phyloP scores from a whole-genome alignment of 2,329 filamentous ascomycete species.

The Clarireedia paspali region DNA sequence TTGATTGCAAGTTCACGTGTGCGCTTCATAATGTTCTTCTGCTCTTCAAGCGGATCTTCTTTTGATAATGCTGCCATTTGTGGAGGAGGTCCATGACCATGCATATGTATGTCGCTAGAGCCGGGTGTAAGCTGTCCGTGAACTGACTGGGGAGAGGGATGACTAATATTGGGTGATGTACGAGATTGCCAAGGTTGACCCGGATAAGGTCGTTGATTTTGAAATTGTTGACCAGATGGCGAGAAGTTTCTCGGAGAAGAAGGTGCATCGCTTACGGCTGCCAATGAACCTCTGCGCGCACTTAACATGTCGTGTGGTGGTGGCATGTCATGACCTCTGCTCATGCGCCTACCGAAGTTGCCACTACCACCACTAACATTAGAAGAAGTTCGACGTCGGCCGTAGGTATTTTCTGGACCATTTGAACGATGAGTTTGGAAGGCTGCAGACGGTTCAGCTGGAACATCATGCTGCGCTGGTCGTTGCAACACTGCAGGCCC shows the following conservation, averaged over 20 bases:
- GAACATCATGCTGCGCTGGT: conserved; percentile 53
- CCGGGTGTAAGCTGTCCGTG: conserved; percentile 28
- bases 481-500: conserved; percentile 77
- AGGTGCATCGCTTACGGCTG: conserved; percentile 43
- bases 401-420: conserved; percentile 59
- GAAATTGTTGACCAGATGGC: conserved; percentile 24
- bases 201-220: conserved; percentile 22
- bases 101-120: conserved; percentile 29
- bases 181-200: conserved; percentile 34
- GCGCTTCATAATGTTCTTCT: conserved; percentile 67
- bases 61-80: conserved; percentile 28
- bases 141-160: conserved; percentile 27
- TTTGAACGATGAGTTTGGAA: conserved; percentile 73
- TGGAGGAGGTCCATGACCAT: conserved; percentile 3
- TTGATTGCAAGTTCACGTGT: conserved; percentile 62
- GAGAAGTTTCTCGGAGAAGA: conserved; percentile 38
- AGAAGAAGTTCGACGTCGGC: conserved; percentile 76
- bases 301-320: conserved; percentile 32
- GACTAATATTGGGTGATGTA: conserved; percentile 30
- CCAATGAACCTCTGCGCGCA: conserved; percentile 41
- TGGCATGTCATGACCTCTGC: conserved; percentile 27
- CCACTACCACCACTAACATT: conserved; percentile 85
- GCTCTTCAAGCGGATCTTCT: conserved; percentile 53
- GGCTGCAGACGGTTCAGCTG: conserved; percentile 75
- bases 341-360: conserved; percentile 43